Conservation (phyloP, 1,284 basidiomycete genomes). For the Bondarzewia mesenterica region DNA sequence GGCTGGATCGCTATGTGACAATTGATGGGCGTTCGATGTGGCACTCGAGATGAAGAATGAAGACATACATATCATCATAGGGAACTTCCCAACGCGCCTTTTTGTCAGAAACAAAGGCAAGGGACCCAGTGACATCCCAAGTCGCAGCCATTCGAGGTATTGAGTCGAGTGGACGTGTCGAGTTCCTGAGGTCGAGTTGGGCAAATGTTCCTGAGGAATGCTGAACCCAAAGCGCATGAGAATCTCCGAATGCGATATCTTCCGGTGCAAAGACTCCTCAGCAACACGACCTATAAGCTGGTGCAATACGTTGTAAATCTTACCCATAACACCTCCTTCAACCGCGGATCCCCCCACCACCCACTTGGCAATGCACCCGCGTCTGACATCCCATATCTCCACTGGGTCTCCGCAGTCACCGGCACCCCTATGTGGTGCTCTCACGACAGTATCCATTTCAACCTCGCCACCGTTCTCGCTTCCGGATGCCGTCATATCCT, state of each 20-base stretch:
- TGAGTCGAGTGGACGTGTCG: constrained; percentile 57
- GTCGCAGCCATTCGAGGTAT: constrained; percentile 59
- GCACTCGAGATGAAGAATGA: constrained; percentile 2
- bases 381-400: constrained; percentile 84
- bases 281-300: too few relatives aligned
- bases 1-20: constrained; percentile 38
- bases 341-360: constrained; percentile 50
- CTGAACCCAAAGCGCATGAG: constrained; percentile 68
- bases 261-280: too few relatives aligned
- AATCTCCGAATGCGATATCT: constrained; percentile 68
- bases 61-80: constrained; percentile 75
- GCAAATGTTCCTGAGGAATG: constrained; percentile 76
- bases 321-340: constrained; percentile 69
- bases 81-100: constrained; percentile 62
- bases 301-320: too few relatives aligned
- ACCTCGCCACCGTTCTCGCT: background rate
- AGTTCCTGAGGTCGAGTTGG: constrained; percentile 67
- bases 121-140: constrained; percentile 64
- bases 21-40: constrained; percentile 4
- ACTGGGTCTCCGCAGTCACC: constrained; percentile 47
- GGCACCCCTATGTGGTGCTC: constrained; percentile 16
- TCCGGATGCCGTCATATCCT: constrained; percentile 8
- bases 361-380: constrained; percentile 81
- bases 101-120: constrained; percentile 63
- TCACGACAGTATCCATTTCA: constrained; percentile 8